Base-by-base conservation (phyloP, 345 rosid species). In the Kernera saxatilis region DNA sequence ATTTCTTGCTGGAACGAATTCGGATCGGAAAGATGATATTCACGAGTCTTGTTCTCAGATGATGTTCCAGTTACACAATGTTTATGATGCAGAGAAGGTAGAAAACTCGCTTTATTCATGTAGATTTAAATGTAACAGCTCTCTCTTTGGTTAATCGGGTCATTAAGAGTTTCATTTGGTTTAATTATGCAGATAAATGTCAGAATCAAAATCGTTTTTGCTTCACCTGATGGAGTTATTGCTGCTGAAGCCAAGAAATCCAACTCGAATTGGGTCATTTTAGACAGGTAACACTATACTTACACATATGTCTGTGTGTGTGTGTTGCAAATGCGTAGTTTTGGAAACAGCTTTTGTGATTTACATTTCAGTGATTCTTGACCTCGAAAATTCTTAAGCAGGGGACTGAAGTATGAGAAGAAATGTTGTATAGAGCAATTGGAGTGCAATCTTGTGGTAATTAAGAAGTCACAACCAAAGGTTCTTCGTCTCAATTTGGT, bases 31-130 rank as follows among this genome's bases (percentile, higher is more conserved):
- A 79, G 86, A 82, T 62, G 95, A 89, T 77, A 87, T 94, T 51
- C 80, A 84, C 21, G 97, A 84, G 63, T 85, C 91, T 5, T 94
- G 95, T 87, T 91, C 96, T 48, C 95, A 89, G 61, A 84, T 94
- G 96, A 88, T 94, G 79, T 85, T 82, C 32, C 90, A 92, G 78
- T 88, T 94, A 46, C 89, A 88, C 35, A 85, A 89, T 75, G 87
- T 91, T 81, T 94, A 89, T 74, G 99, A 94, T 78, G 88, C 97
- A 57, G 88, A 87, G 50, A 88, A 94, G 88, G 99, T 87, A 53
- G 6, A 26, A 0, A 23, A 50, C 23, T 41, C 58, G 3, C 49
- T 30, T 15, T 41, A 25, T 3, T 49, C 45, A 59, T 52, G 12
- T 22, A 13, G 49, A 7, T 39, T 57, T 6, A 8, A 77, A 64